Conservation (phyloP, 495 filamentous ascomycete genomes). For the Rusavskia elegans region DNA sequence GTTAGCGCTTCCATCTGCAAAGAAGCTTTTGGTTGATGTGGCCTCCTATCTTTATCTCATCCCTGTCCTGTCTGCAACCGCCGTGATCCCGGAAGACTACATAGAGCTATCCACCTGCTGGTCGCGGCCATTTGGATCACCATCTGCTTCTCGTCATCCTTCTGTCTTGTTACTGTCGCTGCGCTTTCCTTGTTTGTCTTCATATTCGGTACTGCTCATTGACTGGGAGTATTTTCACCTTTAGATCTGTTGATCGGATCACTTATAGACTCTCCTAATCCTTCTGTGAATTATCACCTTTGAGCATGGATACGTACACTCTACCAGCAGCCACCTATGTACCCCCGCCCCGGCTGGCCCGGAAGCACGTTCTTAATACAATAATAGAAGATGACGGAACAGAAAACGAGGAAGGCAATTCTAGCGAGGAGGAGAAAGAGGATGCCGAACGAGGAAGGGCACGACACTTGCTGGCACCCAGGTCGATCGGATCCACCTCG, state of each 20-base stretch:
- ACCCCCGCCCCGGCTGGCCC: conserved; percentile 57
- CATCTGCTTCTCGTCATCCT: conserved; percentile 12
- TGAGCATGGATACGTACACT: conserved; percentile 40
- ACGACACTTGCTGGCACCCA: conserved; percentile 23
- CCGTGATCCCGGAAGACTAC: conserved; percentile 1
- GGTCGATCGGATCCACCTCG: conserved; percentile 27
- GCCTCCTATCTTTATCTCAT: conserved; percentile 4
- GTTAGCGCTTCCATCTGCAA: background rate
- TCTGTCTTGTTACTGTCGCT: conserved; percentile 9
- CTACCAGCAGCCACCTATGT: conserved; percentile 43
- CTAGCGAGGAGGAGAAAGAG: conserved; percentile 8
- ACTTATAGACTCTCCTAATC: conserved; percentile 6
- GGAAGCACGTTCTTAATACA: conserved; percentile 61
- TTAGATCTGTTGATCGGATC: conserved; percentile 29
- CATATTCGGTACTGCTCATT: conserved; percentile 20
- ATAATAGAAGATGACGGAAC: conserved; percentile 63
- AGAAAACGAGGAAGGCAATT: conserved; percentile 14
- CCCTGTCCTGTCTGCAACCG: conserved; percentile 4
- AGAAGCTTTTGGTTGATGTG: background rate
- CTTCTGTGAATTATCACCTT: background rate
- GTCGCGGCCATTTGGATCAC: conserved; percentile 13
- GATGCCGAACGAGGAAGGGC: conserved; percentile 5
- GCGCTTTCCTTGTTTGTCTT: conserved; percentile 8
- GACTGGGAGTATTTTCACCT: conserved; percentile 21
- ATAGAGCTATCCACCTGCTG: conserved; percentile 19